Base-by-base conservation (phyloP, 163 green algal species). In the Scenedesmus sp. region DNA sequence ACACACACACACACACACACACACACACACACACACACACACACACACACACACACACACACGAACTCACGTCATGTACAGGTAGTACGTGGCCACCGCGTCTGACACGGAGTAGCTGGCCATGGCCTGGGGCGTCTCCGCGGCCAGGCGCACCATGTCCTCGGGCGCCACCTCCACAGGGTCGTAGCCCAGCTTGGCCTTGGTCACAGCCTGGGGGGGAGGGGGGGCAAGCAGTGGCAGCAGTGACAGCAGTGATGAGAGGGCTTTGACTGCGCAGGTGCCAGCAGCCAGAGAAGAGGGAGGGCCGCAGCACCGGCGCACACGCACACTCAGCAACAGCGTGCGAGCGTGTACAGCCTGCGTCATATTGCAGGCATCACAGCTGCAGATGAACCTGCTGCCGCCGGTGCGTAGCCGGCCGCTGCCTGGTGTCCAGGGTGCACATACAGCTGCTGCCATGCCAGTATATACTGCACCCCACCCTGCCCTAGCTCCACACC, bases 81-180 rank as follows among this genome's bases (percentile, higher is more conserved):
- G 96, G 95, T 99, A 99, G 94, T 99, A 99, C 34, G 98, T 99
- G 26, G 97, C 94, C 59, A 99, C 98, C 7, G 98, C 98, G 92
- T 99, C 98, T 4, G 98, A 99, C 8, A 99, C 98, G 0, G 97
- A 99, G 95, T 99, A 99, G 57, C 94, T 95, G 15, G 98, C 98
- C 98, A 99, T 99, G 66, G 93, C 94, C 96, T 99, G 98, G 16
- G 98, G 98, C 88, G 97, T 89, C 95, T 99, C 97, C 54, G 95
- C 94, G 2, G 98, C 98, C 94, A 99, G 97, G 10, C 95, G 96
- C 73, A 99, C 92, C 98, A 99, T 99, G 92, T 99, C 97, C 94
- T 99, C 98, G 0, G 98, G 98, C 86, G 98, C 95, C 55, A 99
- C 98, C 95, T 99, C 98, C 66, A 99, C 95, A 1, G 98, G 98